Evolutionary conservation across 2,329 filamentous ascomycete species (phyloP).

Genomic region (Chalaropsis thielavioides): DNA sequence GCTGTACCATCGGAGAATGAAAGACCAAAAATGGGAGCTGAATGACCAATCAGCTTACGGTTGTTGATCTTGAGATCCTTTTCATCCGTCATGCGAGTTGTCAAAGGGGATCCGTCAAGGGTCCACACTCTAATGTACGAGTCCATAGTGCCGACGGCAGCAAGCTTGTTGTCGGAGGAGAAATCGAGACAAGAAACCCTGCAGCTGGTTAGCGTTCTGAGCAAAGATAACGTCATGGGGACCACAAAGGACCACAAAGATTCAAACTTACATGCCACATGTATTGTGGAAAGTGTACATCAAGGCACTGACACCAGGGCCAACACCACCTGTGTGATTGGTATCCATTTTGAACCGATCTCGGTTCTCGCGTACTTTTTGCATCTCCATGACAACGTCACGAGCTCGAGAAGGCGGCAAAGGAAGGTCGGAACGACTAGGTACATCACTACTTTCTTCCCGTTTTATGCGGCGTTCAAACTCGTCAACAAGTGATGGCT

Average conservation of each 20-base stretch:
- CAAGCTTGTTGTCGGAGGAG: constrained; percentile 74
- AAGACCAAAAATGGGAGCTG: constrained; percentile 75
- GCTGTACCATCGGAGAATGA: constrained; percentile 68
- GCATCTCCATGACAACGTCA: constrained; percentile 87
- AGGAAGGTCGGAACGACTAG: constrained; percentile 63
- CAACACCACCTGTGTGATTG: constrained; percentile 62
- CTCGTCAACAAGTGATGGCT: constrained; percentile 64
- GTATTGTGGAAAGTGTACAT: constrained; percentile 99
- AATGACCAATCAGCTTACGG: constrained; percentile 73
- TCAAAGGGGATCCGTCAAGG: constrained; percentile 68
- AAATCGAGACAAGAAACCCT: constrained; percentile 92
- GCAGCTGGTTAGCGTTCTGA: constrained; percentile 18
- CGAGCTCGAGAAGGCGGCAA: constrained; percentile 76
- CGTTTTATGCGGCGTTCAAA: constrained; percentile 80
- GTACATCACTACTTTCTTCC: constrained; percentile 75
- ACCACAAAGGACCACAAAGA: neutral
- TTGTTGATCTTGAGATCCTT: constrained; percentile 46
- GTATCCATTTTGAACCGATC: constrained; percentile 82
- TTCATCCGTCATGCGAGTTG: constrained; percentile 46
- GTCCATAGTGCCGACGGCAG: constrained; percentile 79
- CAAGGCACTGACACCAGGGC: constrained; percentile 71
- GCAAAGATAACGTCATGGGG: neutral
- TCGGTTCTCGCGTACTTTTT: constrained; percentile 82
- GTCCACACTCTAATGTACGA: constrained; percentile 95
- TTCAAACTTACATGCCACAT: constrained; percentile 57